Percentiles rank a stretch among this genome's conserved stretches.
phyloP scores from a whole-genome alignment of 2,329 filamentous ascomycete species.

The Iodosphaeria phyllophila region DNA sequence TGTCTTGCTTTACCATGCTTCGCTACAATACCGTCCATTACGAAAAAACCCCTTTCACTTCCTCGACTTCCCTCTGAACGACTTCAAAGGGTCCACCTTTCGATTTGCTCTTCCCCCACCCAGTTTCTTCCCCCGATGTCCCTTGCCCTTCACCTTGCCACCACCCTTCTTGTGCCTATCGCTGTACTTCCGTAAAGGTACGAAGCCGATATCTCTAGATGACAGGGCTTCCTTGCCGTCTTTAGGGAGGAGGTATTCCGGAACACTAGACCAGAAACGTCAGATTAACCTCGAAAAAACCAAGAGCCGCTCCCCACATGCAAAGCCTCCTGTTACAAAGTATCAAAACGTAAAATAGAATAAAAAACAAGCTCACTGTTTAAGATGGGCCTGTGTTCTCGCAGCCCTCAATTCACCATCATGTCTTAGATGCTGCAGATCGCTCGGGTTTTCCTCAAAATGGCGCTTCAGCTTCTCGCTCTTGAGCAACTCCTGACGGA shows the following conservation, averaged over 20 bases:
- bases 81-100: slow-evolving; percentile 73
- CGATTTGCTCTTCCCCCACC: slow-evolving; percentile 38
- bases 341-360: too few species aligned
- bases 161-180: slow-evolving; percentile 29
- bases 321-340: too few species aligned
- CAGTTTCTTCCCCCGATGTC: slow-evolving; percentile 26
- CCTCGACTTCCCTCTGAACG: slow-evolving; percentile 52
- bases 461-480: slow-evolving; percentile 87
- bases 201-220: slow-evolving; percentile 53
- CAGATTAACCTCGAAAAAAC: too few species aligned
- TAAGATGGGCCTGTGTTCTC: slow-evolving; percentile 72
- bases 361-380: too few species aligned
- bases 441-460: slow-evolving; percentile 91
- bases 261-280: slow-evolving; percentile 29
- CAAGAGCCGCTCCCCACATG: too few species aligned
- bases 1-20: background rate
- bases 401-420: slow-evolving; percentile 76
- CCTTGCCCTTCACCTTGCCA: slow-evolving; percentile 22
- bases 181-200: slow-evolving; percentile 47
- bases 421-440: slow-evolving; percentile 73
- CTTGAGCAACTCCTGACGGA: slow-evolving; percentile 78
- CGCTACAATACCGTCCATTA: background rate
- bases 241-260: slow-evolving; percentile 74
- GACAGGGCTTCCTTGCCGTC: slow-evolving; percentile 53
- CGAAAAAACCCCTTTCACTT: slow-evolving; percentile 8